A percentile compares a stretch with the other conserved stretches of the same genome.
Conservation (phyloP, 1,284 basidiomycete genomes). For the Apiotrichum siamense region DNA sequence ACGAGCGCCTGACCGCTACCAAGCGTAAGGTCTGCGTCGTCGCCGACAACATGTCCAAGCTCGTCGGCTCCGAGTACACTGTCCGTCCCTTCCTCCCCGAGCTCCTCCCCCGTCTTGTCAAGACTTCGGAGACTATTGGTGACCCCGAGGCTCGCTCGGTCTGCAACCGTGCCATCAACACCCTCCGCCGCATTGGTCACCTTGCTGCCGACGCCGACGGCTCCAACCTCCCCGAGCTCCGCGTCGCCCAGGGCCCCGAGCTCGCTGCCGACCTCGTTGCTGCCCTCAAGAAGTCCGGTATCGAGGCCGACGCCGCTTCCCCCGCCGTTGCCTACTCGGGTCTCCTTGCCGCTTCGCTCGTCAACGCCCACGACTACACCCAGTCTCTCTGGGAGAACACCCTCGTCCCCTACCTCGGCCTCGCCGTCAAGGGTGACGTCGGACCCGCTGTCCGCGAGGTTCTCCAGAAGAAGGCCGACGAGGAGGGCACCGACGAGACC, state of each 20-base stretch:
- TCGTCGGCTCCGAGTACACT: conserved; percentile 90
- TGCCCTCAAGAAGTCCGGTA: conserved; percentile 73
- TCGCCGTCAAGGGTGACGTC: conserved; percentile 61
- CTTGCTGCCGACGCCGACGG: conserved; percentile 75
- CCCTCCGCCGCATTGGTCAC: conserved; percentile 87
- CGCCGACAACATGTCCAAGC: conserved; percentile 97
- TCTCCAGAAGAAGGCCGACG: conserved; percentile 79
- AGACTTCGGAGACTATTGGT: conserved; percentile 84
- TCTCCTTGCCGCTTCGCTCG: conserved; percentile 73
- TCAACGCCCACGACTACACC: conserved; percentile 88
- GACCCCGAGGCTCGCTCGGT: conserved; percentile 93
- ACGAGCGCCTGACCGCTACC: conserved; percentile 87
- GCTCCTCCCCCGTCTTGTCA: conserved; percentile 88
- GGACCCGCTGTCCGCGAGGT: conserved; percentile 70
- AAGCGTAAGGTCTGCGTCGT: conserved; percentile 98
- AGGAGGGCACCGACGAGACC: conserved; percentile 66
- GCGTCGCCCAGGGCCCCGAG: conserved; percentile 62
- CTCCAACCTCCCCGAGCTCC: conserved; percentile 78
- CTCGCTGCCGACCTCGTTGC: conserved; percentile 61
- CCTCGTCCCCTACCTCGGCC: conserved; percentile 69
- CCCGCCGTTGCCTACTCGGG: conserved; percentile 66
- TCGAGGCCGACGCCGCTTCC: conserved; percentile 60
- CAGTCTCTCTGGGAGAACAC: conserved; percentile 73
- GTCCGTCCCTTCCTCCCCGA: conserved; percentile 95
- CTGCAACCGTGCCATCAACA: conserved; percentile 79